Evolutionary conservation across 495 filamentous ascomycete species (phyloP).

Genomic region (Aspergillus leporis): DNA sequence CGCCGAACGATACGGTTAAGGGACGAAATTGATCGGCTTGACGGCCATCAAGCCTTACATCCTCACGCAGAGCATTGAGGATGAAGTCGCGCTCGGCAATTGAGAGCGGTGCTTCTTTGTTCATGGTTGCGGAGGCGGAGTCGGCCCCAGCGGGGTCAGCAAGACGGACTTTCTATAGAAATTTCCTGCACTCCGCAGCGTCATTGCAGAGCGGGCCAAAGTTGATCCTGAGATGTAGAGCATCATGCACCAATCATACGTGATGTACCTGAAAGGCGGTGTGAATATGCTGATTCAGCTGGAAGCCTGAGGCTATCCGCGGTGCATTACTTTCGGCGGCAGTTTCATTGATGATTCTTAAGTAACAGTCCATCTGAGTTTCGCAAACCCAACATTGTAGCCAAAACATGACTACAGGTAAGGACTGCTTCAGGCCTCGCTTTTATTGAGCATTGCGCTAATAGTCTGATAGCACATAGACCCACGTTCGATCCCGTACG

Average conservation of each 20-base stretch:
- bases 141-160: constrained; percentile 28
- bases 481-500: constrained; percentile 91
- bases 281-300: constrained; percentile 11
- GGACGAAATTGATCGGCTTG: constrained; percentile 73
- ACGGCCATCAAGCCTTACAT: constrained; percentile 81
- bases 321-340: background rate
- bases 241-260: constrained; percentile 12
- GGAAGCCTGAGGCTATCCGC: constrained; percentile 16
- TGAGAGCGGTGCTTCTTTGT: constrained; percentile 84
- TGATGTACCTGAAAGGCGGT: constrained; percentile 8
- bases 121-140: constrained; percentile 58
- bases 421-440: background rate
- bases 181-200: constrained; percentile 25
- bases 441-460: constrained; percentile 17
- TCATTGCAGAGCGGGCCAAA: constrained; percentile 21
- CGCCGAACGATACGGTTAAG: constrained; percentile 77
- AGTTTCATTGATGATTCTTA: constrained; percentile 3
- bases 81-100: constrained; percentile 76
- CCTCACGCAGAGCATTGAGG: constrained; percentile 70
- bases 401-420: constrained; percentile 69
- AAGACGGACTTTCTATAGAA: constrained; percentile 29
- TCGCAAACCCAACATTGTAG: background rate
- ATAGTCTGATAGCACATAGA: constrained; percentile 59
- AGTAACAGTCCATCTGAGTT: background rate
- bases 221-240: constrained; percentile 8